Percentiles rank a stretch among this genome's conserved stretches.
phyloP scores from a whole-genome alignment of 495 filamentous ascomycete genomes.

The Friedmanniomyces endolithicus region DNA sequence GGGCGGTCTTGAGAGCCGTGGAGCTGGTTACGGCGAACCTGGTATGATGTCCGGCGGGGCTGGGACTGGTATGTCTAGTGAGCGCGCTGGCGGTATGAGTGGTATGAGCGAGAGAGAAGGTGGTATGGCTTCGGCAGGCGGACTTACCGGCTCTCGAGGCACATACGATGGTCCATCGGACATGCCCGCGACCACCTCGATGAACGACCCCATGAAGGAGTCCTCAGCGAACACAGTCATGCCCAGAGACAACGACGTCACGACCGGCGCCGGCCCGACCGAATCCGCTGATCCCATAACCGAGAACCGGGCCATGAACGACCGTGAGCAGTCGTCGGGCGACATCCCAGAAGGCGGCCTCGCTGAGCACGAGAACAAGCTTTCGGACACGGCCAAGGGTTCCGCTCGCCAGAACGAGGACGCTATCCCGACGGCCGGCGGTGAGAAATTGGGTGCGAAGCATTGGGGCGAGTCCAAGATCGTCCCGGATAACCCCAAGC shows the following conservation, averaged over 20 bases:
- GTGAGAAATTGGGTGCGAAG: slow-evolving; percentile 13
- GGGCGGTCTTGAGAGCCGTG: background rate
- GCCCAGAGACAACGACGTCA: slow-evolving; percentile 2
- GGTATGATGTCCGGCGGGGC: too few species aligned
- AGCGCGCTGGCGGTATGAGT: background rate
- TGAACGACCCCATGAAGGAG: background rate
- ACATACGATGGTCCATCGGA: background rate
- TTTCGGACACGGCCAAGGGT: background rate
- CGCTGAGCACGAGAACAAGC: background rate
- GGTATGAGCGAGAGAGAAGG: too few species aligned
- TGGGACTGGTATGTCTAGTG: too few species aligned
- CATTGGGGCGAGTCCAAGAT: slow-evolving; percentile 21
- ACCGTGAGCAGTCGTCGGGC: background rate
- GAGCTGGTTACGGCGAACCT: background rate
- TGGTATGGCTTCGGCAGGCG: too few species aligned
- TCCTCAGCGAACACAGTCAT: background rate
- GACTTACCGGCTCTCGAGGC: background rate
- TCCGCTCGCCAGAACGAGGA: background rate
- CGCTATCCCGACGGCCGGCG: slow-evolving; percentile 19
- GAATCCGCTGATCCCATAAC: slow-evolving; percentile 1
- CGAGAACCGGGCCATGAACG: background rate
- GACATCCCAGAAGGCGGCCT: background rate
- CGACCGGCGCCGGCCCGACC: background rate
- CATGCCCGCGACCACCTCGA: background rate
- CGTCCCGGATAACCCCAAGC: slow-evolving; percentile 13